phyloP scores from a whole-genome alignment of 768 basidiomycete genomes.

The Trametes punicea region DNA sequence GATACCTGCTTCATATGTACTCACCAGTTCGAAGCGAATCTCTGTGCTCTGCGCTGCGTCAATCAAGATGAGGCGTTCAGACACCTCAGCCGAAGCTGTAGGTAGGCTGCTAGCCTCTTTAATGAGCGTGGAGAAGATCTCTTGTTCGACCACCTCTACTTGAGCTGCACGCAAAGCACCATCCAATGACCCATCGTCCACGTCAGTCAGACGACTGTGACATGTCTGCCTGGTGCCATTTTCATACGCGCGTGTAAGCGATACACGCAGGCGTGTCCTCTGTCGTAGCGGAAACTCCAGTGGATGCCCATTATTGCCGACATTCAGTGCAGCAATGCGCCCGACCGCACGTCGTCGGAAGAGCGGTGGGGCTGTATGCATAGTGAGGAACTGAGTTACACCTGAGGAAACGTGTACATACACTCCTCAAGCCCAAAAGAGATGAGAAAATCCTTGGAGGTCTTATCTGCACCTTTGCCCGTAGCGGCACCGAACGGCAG shows the following conservation, averaged over 20 bases:
- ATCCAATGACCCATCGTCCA: constrained; percentile 42
- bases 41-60: constrained; percentile 72
- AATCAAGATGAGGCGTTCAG: constrained; percentile 72
- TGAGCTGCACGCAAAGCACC: constrained; percentile 56
- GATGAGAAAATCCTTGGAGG: constrained; percentile 77
- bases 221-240: constrained; percentile 34
- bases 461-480: constrained; percentile 76
- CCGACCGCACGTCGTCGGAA: constrained; percentile 73
- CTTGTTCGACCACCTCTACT: constrained; percentile 73
- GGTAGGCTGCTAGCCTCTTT: constrained; percentile 74
- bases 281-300: constrained; percentile 67
- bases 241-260: constrained; percentile 37
- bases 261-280: constrained; percentile 59
- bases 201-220: constrained; percentile 35
- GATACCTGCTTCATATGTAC: constrained; percentile 19
- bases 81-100: constrained; percentile 72
- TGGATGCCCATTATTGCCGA: constrained; percentile 29
- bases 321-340: constrained; percentile 52
- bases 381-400: not conserved
- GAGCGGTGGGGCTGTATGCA: constrained; percentile 50
- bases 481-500: constrained; percentile 65
- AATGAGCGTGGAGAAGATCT: constrained; percentile 72
- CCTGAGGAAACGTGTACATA: constrained; percentile 35
- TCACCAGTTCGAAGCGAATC: constrained; percentile 70
- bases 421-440: constrained; percentile 82